Conservation (phyloP, 768 basidiomycete genomes). For the Boletus rubropictus region DNA sequence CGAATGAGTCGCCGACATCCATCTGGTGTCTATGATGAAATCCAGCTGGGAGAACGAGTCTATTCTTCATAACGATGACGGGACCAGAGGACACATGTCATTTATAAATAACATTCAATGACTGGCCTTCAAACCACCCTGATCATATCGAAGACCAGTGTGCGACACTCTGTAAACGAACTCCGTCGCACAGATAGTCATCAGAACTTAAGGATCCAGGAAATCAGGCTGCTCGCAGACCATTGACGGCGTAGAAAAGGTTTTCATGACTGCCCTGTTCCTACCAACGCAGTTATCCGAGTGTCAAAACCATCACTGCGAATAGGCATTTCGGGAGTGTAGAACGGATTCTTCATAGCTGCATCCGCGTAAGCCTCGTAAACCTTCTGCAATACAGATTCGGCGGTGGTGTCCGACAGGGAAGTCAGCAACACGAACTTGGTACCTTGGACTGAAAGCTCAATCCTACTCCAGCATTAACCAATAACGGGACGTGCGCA, state of each 20-base stretch:
- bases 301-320: constrained; percentile 84
- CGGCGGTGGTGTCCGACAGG: constrained; percentile 64
- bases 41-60: neutral
- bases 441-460: constrained; percentile 54
- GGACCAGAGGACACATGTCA: neutral
- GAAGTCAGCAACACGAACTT: constrained; percentile 94
- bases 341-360: constrained; percentile 99
- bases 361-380: constrained; percentile 94
- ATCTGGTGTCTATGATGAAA: neutral
- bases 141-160: neutral
- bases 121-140: neutral
- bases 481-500: constrained; percentile 26
- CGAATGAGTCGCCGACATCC: neutral
- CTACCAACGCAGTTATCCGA: constrained; percentile 57
- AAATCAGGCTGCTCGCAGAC: neutral
- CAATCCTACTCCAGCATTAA: neutral
- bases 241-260: neutral
- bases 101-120: neutral
- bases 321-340: constrained; percentile 99
- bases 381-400: constrained; percentile 68
- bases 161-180: neutral
- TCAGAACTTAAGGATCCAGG: neutral
- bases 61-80: neutral
- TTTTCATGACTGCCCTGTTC: constrained; percentile 30
- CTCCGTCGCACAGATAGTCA: neutral